Base-by-base conservation (phyloP, 148 eudicot genomes). In the Silene conica region DNA sequence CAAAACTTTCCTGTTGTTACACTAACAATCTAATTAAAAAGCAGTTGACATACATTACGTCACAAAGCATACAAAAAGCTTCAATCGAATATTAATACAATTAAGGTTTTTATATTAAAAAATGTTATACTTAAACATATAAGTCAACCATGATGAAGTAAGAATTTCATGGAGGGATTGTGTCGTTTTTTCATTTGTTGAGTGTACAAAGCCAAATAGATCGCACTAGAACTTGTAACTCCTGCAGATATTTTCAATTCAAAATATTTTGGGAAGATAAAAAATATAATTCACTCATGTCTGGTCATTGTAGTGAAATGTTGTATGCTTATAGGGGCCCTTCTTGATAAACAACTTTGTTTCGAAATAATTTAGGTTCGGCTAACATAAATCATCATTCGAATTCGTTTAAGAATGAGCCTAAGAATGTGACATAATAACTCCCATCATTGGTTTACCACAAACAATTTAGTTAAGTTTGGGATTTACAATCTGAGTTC, bases 31-130 rank as follows among this genome's bases (percentile, higher is more conserved):
- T 34, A 31, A 31, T 16, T 23, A 57, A 11, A 59, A 60, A 46
- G 5, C 48, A 69, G 34, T 76, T 69, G 77, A 31, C 34, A 68
- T 13, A 76, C 60, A 76, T 60, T 59, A 59, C 73, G 68, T 69
- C 25, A 74, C 60, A 60, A 8, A 76, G 48, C 73, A 69, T 58
- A 34, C 58, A 58, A 11, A 31, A 69, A 60, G 50, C 26, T 59
- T 71, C 21, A 59, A 59, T 63, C 38, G 59, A 20, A 46, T 69
- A 50, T 76, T 69, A 66, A 25, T 69, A 25, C 34, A 76, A 67
- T n/a, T 13, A 61, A 59, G 79, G 69, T 61, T 69, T 76, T 73
- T 60, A 76, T 69, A 25, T 59, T 76, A 38, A n/a, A 15, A 5
- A 48, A 38, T 56, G 48, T 75, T 55, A 75, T 50, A 45, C 72